Conservation (phyloP, 495 filamentous ascomycete genomes). For the Copromyces sp. region DNA sequence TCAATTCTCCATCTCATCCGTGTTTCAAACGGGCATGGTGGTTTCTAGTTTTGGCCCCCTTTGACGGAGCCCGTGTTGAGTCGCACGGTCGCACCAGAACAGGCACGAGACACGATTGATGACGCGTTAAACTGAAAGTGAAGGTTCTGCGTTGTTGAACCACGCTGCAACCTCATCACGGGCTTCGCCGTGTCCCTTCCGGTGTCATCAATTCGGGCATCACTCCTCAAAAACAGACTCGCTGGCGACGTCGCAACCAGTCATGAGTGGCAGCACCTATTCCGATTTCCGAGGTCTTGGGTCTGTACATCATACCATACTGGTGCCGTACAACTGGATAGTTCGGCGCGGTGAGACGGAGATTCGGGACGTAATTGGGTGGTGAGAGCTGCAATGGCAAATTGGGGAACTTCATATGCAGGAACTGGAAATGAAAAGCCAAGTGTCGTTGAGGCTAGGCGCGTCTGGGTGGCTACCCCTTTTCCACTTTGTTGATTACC, state of each 20-base stretch:
- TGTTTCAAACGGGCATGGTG: not conserved
- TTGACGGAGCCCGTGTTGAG: not conserved
- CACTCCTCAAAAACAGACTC: not conserved
- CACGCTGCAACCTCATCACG: not conserved
- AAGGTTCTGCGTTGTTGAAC: not conserved
- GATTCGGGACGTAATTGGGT: slow-evolving; percentile 10
- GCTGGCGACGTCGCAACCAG: not conserved
- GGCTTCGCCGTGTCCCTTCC: not conserved
- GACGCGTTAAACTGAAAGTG: not conserved
- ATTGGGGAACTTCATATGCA: slow-evolving; percentile 21
- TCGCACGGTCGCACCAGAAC: not conserved
- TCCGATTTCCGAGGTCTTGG: slow-evolving; percentile 11
- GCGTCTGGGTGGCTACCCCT: slow-evolving; percentile 11
- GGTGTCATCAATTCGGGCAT: not conserved
- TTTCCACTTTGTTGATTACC: slow-evolving; percentile 6
- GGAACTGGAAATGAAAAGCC: slow-evolving; percentile 22
- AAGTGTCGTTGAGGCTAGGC: slow-evolving; percentile 7
- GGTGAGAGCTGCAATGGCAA: slow-evolving; percentile 4
- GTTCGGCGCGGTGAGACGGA: slow-evolving; percentile 1
- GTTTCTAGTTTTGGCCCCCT: not conserved
- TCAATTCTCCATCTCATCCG: not conserved
- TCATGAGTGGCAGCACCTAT: not conserved
- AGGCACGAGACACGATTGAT: not conserved
- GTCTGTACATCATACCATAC: not conserved
- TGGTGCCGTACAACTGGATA: not conserved